phyloP scores from a whole-genome alignment of 1,139 yeast genomes.

The Diutina pseudorugosa region DNA sequence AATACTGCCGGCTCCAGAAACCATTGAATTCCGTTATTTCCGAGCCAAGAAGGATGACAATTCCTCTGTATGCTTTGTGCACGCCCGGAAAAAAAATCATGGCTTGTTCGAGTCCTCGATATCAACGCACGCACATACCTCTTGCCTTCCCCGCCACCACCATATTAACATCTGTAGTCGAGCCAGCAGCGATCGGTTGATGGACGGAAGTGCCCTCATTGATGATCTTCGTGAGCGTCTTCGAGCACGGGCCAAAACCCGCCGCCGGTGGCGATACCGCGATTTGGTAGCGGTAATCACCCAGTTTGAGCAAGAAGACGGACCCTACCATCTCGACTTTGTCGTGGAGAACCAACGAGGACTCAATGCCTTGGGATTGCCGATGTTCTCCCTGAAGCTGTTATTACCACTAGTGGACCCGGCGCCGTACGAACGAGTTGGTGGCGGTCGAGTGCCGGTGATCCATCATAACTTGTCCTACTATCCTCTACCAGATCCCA shows the following conservation, averaged over 20 bases:
- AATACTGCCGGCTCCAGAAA: not conserved
- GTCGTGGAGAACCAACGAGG: constrained; percentile 66
- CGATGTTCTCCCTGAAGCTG: constrained; percentile 43
- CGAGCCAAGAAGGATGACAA: not conserved
- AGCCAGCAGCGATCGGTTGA: not conserved
- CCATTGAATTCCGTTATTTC: not conserved
- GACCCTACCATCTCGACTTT: constrained; percentile 21
- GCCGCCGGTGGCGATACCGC: not conserved
- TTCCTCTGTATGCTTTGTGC: not conserved
- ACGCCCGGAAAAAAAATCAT: not conserved
- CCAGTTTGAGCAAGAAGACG: not conserved
- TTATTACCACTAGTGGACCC: constrained; percentile 54
- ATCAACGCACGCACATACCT: not conserved
- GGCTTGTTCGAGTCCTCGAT: not conserved
- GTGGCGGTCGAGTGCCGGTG: constrained; percentile 12
- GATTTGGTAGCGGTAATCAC: not conserved
- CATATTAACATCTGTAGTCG: not conserved
- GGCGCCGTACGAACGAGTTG: constrained; percentile 27
- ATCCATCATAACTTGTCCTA: constrained; percentile 22
- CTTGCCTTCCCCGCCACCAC: not conserved
- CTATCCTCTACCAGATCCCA: constrained; percentile 50
- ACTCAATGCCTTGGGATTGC: constrained; percentile 49
- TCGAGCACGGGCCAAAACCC: not conserved
- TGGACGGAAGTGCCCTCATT: not conserved
- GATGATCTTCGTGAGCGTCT: not conserved